These are phyloP conservation scores for Kalmanozyma brasiliensis DNA, from an alignment of 1,284 basidiomycete species.

Conservation along the genomic window DNA sequence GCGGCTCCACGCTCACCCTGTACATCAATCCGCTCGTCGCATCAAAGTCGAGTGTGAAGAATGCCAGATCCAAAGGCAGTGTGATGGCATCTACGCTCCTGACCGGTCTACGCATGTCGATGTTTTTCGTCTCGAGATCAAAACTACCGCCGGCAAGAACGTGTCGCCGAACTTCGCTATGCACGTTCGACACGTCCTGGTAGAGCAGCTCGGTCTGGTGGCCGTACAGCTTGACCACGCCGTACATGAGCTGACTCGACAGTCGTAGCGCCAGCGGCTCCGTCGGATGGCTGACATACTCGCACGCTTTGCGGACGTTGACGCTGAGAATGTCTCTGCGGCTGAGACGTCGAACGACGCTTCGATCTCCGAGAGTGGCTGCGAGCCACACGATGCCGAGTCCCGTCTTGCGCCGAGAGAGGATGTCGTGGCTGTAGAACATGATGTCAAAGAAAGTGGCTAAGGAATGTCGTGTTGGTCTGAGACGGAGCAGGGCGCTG, in stretches of 20 bases:
- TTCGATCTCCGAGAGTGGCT: constrained; percentile 51
- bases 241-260: constrained; percentile 54
- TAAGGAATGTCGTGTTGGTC: neutral
- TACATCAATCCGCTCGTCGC: constrained; percentile 1
- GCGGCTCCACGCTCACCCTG: constrained; percentile 25
- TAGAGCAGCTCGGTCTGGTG: constrained; percentile 44
- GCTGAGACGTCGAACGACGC: constrained; percentile 38
- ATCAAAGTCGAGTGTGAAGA: constrained; percentile 49
- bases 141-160: constrained; percentile 1
- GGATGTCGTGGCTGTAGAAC: constrained; percentile 59
- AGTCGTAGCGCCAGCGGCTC: constrained; percentile 59
- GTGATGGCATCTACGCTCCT: constrained; percentile 35
- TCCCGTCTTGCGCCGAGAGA: constrained; percentile 43
- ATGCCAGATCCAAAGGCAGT: constrained; percentile 28
- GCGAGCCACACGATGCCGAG: constrained; percentile 63
- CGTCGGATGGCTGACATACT: constrained; percentile 25
- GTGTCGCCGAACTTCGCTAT: constrained; percentile 31
- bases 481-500: neutral
- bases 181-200: constrained; percentile 27
- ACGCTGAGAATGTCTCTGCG: constrained; percentile 45
- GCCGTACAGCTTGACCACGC: constrained; percentile 50
- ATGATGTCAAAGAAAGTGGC: constrained; percentile 11
- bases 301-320: constrained; percentile 43
- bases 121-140: constrained; percentile 2
- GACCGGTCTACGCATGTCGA: constrained; percentile 42